phyloP scores from a whole-genome alignment of 2,329 filamentous ascomycete species.

The Lachnellula willkommii region DNA sequence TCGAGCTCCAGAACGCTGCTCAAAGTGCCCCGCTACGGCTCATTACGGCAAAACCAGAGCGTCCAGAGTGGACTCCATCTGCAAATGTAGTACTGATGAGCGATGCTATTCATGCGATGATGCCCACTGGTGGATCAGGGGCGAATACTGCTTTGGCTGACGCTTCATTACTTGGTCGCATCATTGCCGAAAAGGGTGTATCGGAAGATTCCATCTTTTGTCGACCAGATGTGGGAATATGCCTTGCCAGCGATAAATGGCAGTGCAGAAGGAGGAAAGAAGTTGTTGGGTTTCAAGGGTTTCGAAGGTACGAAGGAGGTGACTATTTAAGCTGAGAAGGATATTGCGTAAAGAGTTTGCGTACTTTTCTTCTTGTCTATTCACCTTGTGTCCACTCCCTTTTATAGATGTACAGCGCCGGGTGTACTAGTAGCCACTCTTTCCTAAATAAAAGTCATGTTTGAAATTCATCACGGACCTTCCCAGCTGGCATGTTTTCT shows the following conservation, averaged over 20 bases:
- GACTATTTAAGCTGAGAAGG: background rate
- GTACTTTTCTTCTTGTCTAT: too few species aligned
- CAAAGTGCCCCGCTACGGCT: slow-evolving; percentile 12
- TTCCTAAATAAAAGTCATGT: too few species aligned
- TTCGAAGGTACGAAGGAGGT: slow-evolving; percentile 8
- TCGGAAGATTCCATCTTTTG: background rate
- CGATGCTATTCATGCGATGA: slow-evolving; percentile 17
- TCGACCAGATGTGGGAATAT: slow-evolving; percentile 7
- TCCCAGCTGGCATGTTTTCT: too few species aligned
- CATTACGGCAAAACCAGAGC: slow-evolving; percentile 10
- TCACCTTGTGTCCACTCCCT: too few species aligned
- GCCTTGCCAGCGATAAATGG: slow-evolving; percentile 3
- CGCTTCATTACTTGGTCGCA: slow-evolving; percentile 2
- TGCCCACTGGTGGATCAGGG: slow-evolving; percentile 18
- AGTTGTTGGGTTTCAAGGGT: slow-evolving; percentile 9
- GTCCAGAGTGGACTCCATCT: slow-evolving; percentile 8
- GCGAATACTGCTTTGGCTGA: slow-evolving; percentile 22
- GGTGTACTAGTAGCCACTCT: too few species aligned
- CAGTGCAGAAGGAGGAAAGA: slow-evolving; percentile 3
- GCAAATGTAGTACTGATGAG: slow-evolving; percentile 10
- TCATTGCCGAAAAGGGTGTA: slow-evolving; percentile 1
- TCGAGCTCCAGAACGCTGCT: slow-evolving; percentile 12
- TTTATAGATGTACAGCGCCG: too few species aligned
- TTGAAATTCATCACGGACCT: too few species aligned
- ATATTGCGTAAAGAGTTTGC: too few species aligned